These are phyloP conservation scores for Xylariales sp. DNA, from an alignment of 2,329 filamentous ascomycete genomes.

Conservation along the genomic window DNA sequence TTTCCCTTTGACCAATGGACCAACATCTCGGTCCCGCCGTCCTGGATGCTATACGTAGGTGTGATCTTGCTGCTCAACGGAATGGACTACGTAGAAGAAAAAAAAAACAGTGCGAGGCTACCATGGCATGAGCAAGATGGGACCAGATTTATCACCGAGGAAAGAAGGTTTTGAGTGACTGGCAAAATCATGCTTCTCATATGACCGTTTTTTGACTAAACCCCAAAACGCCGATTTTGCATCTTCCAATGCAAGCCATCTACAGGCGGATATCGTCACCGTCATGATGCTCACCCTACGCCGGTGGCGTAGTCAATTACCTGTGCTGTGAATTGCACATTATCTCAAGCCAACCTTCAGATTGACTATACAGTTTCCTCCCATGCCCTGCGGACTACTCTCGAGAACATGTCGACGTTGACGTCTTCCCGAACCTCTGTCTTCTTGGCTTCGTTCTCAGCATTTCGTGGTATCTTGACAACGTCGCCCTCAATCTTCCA, in stretches of 20 bases:
- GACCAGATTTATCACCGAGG: no score
- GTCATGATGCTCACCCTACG: conserved; percentile 2
- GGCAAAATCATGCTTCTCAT: conserved; percentile 1
- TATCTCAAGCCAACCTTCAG: neutral
- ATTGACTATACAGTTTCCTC: conserved; percentile 65
- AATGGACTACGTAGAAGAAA: no score
- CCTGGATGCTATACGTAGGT: no score
- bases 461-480: conserved; percentile 82
- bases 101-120: no score
- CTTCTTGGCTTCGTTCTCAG: conserved; percentile 96
- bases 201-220: conserved; percentile 3
- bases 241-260: conserved; percentile 4
- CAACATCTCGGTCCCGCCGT: no score
- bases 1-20: no score
- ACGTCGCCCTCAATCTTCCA: conserved; percentile 71
- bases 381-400: conserved; percentile 79
- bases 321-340: neutral
- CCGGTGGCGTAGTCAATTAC: neutral
- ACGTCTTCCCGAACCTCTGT: conserved; percentile 94
- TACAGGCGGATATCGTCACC: neutral
- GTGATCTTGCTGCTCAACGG: no score
- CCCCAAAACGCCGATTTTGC: conserved; percentile 4
- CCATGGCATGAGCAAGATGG: no score
- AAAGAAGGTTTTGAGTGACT: no score
- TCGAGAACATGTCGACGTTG: conserved; percentile 78